Evolutionary conservation across 495 filamentous ascomycete genomes (phyloP), one percentile per base, ranked within the genome.

Genomic region (Zalerion maritima): DNA sequence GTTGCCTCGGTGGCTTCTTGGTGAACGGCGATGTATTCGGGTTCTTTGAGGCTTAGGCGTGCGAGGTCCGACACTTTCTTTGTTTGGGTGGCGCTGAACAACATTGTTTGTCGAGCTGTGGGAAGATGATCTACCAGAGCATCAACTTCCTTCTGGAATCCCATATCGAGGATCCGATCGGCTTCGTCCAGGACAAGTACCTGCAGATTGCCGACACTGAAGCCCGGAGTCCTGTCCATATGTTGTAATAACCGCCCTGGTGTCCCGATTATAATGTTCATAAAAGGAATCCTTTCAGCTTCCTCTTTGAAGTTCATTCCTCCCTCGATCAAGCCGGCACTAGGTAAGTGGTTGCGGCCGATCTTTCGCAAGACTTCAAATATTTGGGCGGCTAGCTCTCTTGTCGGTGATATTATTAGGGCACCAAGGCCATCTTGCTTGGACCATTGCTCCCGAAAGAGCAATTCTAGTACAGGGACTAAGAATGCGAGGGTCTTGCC

Each of bases 191-290:
- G 62, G 3, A 96, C 89, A 17, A 99, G 63, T 50, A 96, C 79
- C 52, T 91, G 79, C 29, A 99, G 45, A 50, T 89, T 92, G 41
- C 81, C 75, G 21, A 89, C 77, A 30, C 91, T 84, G 41, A 99
- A 81, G 18, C 74, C 71, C 4, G 84, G 79, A 0, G 89, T 96
- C 57, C 96, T 85, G 48, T 92, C 85, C 49, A 99, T 58, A 54
- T 99, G 89, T 51, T 99, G 91, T 27, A 96, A 54, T 66, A 99
- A 87, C 5, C 89, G 69, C 6, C 89, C 89, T 0, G 89, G 89
- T 2, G 89, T 99, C 46, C 87, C 93, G 2, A 99, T 86, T 8
- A 99, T 55, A 26, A 99, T 99, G 40, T 96, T 94, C 91, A 99
- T 99, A 35, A 84, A 66, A 8, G 76, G 73, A 31, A 99, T 46